These are phyloP conservation scores for Cyberlindnera petersonii DNA, from an alignment of 805 yeast genomes.

Conservation along the genomic window DNA sequence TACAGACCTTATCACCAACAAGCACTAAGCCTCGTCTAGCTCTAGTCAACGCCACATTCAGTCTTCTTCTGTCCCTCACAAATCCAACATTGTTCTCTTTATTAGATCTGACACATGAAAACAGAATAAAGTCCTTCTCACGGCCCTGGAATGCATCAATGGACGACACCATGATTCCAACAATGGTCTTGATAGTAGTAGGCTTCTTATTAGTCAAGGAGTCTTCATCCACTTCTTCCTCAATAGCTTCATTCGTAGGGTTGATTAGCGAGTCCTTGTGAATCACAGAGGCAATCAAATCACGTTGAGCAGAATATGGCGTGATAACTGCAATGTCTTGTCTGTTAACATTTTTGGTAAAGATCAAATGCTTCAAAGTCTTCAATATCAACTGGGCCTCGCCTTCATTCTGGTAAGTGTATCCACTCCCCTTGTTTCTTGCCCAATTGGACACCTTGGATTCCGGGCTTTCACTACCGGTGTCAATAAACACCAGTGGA, in stretches of 20 bases:
- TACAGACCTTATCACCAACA: constrained; percentile 54
- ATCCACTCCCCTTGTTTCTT: constrained; percentile 44
- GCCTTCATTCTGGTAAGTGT: constrained; percentile 52
- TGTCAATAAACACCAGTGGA: constrained; percentile 61
- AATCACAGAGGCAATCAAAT: constrained; percentile 48
- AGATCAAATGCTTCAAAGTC: constrained; percentile 45
- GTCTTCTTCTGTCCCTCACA: constrained; percentile 53
- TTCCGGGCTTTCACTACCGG: constrained; percentile 46
- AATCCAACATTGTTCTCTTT: constrained; percentile 53
- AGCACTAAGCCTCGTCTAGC: constrained; percentile 60
- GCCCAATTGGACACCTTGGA: constrained; percentile 42
- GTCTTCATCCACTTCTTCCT: constrained; percentile 56
- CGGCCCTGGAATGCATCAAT: constrained; percentile 90
- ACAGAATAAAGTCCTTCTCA: constrained; percentile 71
- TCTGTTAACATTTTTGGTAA: constrained; percentile 48
- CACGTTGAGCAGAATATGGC: constrained; percentile 75
- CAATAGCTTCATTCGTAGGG: constrained; percentile 45
- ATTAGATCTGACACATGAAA: constrained; percentile 74
- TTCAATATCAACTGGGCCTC: constrained; percentile 49
- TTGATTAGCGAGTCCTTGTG: constrained; percentile 51
- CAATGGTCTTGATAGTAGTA: constrained; percentile 30
- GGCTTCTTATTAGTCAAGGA: constrained; percentile 15
- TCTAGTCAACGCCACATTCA: constrained; percentile 72
- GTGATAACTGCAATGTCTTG: constrained; percentile 63
- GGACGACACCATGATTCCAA: constrained; percentile 46